Evolutionary conservation across 108 stramenopile genomes (phyloP), one percentile per base, ranked within the genome.

Genomic region (Aurantiochytrium sp.): DNA sequence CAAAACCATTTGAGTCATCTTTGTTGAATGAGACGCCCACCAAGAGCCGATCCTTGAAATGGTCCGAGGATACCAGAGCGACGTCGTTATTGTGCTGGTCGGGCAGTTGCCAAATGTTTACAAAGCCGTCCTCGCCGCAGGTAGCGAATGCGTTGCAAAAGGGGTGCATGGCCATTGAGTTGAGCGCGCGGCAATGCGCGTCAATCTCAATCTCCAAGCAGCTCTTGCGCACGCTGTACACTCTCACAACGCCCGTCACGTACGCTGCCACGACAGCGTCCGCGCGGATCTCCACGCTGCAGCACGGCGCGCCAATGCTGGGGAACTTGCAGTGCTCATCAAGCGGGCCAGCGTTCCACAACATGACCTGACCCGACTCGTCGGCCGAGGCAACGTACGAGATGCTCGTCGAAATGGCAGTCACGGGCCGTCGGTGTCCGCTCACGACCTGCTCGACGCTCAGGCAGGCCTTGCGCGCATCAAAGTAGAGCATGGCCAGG

Each of bases 21-120:
- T 45, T 39, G 37, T 4, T 6, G 22, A 81, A 81, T 4, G 41
- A 45, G 17, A 81, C 69, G 4, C 69, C 69, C 10, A 81, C 69
- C 19, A 81, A 8, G 24, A 81, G 36, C 8, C 42, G 37, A 22
- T 81, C 42, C 42, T 81, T 30, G 24, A 81, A 81, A 8, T 45
- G 69, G 41, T 81, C 69, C 4, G 69, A 81, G 22, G 69, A 81
- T 27, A 81, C 24, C 10, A 81, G 69, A 39, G 4, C 12, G 5
- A 81, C 8, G 42, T 45, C 42, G 27, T 81, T 8, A 15, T 37
- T 37, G 8, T 81, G 37, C 36, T 81, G 45, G 69, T 22, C 36
- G 4, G 69, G 69, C 10, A 81, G 69, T 21, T 81, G 34, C 69
- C 69, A 81, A 39, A 81, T 21, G 42, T 81, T 81, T 27, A 81